Evolutionary conservation across 2,329 filamentous ascomycete genomes (phyloP).

Genomic region (Fusarium verticillioides): DNA sequence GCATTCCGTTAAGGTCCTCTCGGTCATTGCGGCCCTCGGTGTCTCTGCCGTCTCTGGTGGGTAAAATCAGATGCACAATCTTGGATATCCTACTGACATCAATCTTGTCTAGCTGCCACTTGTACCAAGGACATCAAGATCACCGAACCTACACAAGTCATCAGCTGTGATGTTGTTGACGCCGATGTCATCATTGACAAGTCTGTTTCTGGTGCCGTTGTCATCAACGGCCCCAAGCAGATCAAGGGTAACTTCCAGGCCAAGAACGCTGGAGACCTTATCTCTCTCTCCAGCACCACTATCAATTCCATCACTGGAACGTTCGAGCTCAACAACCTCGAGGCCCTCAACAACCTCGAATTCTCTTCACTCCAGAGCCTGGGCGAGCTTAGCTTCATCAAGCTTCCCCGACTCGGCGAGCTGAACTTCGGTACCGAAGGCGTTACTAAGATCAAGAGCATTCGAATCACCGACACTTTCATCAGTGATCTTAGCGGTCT

Average conservation of each 20-base stretch:
- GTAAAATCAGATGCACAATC: conserved; percentile 19
- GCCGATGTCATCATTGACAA: conserved; percentile 75
- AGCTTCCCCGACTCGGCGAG: conserved; percentile 70
- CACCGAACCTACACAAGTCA: conserved; percentile 67
- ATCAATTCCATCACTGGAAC: conserved; percentile 73
- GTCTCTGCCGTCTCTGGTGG: conserved; percentile 57
- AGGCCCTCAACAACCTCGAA: conserved; percentile 73
- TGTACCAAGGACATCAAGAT: conserved; percentile 69
- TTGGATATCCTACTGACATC: conserved; percentile 1
- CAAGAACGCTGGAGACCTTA: conserved; percentile 70
- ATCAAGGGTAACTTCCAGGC: conserved; percentile 69
- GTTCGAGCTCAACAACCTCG: conserved; percentile 77
- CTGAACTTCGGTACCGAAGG: conserved; percentile 62
- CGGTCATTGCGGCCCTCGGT: conserved; percentile 58
- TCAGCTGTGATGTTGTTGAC: conserved; percentile 76
- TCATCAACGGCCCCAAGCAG: conserved; percentile 68
- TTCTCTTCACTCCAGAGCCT: conserved; percentile 75
- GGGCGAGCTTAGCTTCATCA: conserved; percentile 75
- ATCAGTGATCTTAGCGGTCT: conserved; percentile 83
- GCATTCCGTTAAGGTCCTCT: conserved; percentile 58
- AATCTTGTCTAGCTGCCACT: conserved; percentile 44
- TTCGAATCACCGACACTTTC: conserved; percentile 88
- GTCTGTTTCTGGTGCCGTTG: conserved; percentile 65
- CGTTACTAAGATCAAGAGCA: conserved; percentile 73
- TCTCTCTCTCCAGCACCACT: conserved; percentile 68